These are phyloP conservation scores for Bryum argenteum DNA, from an alignment of 225 moss, liverwort and hornwort genomes.

Conservation along the genomic window DNA sequence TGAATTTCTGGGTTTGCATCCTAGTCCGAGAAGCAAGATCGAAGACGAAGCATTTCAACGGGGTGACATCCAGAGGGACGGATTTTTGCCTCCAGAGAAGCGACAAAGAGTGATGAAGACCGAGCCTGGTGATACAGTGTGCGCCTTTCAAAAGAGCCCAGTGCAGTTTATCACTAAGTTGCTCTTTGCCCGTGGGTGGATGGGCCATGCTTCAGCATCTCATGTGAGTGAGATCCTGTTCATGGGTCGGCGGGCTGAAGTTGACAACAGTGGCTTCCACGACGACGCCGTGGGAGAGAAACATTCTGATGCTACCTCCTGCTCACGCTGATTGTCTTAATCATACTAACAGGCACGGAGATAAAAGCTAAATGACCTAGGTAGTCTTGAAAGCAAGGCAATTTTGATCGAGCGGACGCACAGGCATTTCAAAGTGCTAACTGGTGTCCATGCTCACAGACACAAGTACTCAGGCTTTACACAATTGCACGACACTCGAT, in stretches of 20 bases:
- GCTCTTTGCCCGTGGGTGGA: slow-evolving; percentile 21
- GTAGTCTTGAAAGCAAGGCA: too few species aligned
- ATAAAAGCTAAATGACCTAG: too few species aligned
- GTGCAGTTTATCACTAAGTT: neutral
- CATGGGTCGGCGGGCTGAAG: neutral
- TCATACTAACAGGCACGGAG: too few species aligned
- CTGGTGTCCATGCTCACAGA: too few species aligned
- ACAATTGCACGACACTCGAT: too few species aligned
- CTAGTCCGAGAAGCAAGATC: slow-evolving; percentile 13
- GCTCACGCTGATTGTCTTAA: too few species aligned
- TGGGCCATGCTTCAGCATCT: slow-evolving; percentile 24
- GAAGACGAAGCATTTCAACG: slow-evolving; percentile 35
- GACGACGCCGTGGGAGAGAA: too few species aligned
- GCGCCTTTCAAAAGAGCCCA: slow-evolving; percentile 2
- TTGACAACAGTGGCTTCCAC: too few species aligned
- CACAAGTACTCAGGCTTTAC: too few species aligned
- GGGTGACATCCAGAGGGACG: slow-evolving; percentile 31
- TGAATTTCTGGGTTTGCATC: slow-evolving; percentile 31
- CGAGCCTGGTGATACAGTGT: neutral
- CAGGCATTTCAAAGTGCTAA: too few species aligned
- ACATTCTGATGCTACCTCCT: too few species aligned
- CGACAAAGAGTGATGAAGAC: neutral
- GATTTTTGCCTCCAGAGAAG: slow-evolving; percentile 24
- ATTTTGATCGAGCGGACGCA: too few species aligned
- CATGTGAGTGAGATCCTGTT: slow-evolving; percentile 27